These are phyloP conservation scores for Hyphopichia buzzinii DNA, from an alignment of 1,139 yeast species.

Conservation along the genomic window DNA sequence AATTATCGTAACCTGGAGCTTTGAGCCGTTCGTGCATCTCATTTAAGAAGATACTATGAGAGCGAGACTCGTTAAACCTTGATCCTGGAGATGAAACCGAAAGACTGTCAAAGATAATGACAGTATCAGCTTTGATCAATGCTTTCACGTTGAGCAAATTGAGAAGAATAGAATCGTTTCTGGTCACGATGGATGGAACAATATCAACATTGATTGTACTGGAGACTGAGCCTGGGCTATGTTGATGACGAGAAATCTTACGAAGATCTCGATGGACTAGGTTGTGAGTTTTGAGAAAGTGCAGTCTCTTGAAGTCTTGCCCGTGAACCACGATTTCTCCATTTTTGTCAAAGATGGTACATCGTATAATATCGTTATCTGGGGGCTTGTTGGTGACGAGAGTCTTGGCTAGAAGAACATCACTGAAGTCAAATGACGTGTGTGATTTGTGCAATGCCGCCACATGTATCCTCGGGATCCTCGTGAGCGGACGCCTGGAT, in stretches of 20 bases:
- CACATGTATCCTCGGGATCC: too few relatives aligned
- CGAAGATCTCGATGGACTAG: slow-evolving; percentile 43
- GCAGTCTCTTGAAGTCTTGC: slow-evolving; percentile 33
- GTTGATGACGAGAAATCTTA: slow-evolving; percentile 32
- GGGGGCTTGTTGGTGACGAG: slow-evolving; percentile 16
- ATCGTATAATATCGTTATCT: slow-evolving; percentile 41
- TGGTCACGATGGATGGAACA: slow-evolving; percentile 42
- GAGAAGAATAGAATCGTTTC: slow-evolving; percentile 36
- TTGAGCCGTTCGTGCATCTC: slow-evolving; percentile 31
- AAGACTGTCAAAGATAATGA: slow-evolving; percentile 38
- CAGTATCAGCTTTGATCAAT: slow-evolving; percentile 38
- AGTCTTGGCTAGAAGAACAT: slow-evolving; percentile 22
- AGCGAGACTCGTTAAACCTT: slow-evolving; percentile 33
- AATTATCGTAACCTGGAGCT: slow-evolving; percentile 18
- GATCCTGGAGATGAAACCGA: slow-evolving; percentile 20
- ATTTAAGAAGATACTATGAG: slow-evolving; percentile 34
- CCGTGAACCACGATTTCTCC: slow-evolving; percentile 43
- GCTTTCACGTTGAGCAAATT: slow-evolving; percentile 43
- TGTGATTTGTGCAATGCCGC: slow-evolving; percentile 7
- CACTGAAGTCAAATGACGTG: slow-evolving; percentile 11
- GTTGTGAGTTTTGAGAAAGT: slow-evolving; percentile 36
- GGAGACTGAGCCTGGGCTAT: slow-evolving; percentile 10
- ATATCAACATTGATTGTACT: slow-evolving; percentile 32
- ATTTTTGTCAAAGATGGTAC: slow-evolving; percentile 51
- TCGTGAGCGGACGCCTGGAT: too few relatives aligned